These are phyloP conservation scores for Dissophora globulifera DNA, from an alignment of 192 early-diverging fungal genomes.

Conservation along the genomic window DNA sequence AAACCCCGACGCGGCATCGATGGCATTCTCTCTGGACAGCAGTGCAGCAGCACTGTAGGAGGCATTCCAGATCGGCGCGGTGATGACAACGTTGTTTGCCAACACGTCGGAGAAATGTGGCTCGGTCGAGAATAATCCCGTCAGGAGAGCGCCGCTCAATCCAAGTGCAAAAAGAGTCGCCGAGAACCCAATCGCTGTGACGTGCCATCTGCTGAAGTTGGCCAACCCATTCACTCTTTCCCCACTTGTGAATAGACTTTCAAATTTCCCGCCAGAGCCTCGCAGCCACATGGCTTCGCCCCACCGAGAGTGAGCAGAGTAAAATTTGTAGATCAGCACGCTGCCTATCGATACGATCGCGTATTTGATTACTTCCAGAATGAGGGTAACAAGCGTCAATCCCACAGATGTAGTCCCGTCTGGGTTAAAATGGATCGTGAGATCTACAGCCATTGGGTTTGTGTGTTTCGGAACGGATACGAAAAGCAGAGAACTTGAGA, in stretches of 20 bases:
- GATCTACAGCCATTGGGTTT: slow-evolving; percentile 11
- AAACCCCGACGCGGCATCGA: slow-evolving; percentile 9
- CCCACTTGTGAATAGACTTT: slow-evolving; percentile 15
- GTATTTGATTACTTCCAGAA: slow-evolving; percentile 13
- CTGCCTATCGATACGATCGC: slow-evolving; percentile 9
- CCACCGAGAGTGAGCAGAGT: slow-evolving; percentile 8
- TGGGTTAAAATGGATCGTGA: slow-evolving; percentile 13
- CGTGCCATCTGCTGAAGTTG: slow-evolving; percentile 10
- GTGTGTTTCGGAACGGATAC: slow-evolving; percentile 1
- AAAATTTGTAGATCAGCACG: slow-evolving; percentile 10
- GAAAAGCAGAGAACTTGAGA: slow-evolving; percentile 1
- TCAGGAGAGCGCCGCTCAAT: slow-evolving; percentile 10
- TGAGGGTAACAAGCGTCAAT: slow-evolving; percentile 9
- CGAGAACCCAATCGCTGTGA: slow-evolving; percentile 19
- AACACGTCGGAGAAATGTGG: slow-evolving; percentile 4
- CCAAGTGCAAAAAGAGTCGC: slow-evolving; percentile 9
- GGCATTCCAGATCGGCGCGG: slow-evolving; percentile 13
- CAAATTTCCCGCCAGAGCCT: slow-evolving; percentile 8
- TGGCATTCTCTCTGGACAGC: slow-evolving; percentile 12
- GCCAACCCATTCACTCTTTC: slow-evolving; percentile 14
- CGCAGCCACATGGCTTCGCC: slow-evolving; percentile 22
- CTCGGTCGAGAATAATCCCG: slow-evolving; percentile 11
- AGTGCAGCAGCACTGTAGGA: slow-evolving; percentile 12
- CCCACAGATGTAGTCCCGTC: slow-evolving; percentile 12
- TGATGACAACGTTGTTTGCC: slow-evolving; percentile 9